These are phyloP conservation scores for Tricholoma flavovirens DNA, from an alignment of 768 basidiomycete species.

Conservation along the genomic window DNA sequence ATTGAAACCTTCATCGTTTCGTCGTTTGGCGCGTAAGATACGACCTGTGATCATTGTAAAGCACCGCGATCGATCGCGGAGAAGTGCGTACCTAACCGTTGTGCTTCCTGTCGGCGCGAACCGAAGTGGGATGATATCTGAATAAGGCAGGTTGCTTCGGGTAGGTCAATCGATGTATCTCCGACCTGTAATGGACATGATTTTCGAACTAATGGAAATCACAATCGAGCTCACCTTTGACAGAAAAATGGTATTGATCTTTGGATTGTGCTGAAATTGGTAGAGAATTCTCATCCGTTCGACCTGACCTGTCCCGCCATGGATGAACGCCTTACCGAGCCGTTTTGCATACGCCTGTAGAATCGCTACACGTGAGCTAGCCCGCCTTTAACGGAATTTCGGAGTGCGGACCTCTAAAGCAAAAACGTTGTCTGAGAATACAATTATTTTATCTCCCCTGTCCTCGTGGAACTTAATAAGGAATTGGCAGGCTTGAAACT, in stretches of 20 bases:
- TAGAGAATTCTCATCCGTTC: conserved; percentile 95
- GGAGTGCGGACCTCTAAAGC: conserved; percentile 73
- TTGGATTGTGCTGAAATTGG: conserved; percentile 91
- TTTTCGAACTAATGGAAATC: conserved; percentile 4
- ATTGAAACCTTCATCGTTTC: conserved; percentile 99
- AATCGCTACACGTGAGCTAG: conserved; percentile 2
- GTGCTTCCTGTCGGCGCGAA: conserved; percentile 95
- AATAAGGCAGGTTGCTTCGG: conserved; percentile 98
- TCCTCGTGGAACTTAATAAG: conserved; percentile 97
- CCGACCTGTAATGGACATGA: conserved; percentile 59
- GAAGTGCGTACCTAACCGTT: conserved; percentile 68
- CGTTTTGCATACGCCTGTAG: conserved; percentile 87
- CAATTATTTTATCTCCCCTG: conserved; percentile 97
- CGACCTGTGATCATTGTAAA: conserved; percentile 51
- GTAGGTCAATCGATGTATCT: conserved; percentile 97
- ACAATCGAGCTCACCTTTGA: conserved; percentile 64
- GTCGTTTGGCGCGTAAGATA: conserved; percentile 92
- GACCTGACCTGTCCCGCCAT: conserved; percentile 90
- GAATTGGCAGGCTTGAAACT: conserved; percentile 99
- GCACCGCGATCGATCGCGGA: neutral
- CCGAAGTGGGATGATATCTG: conserved; percentile 99
- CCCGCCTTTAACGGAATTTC: neutral
- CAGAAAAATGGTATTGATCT: conserved; percentile 96
- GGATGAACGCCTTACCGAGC: conserved; percentile 90
- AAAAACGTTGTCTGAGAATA: conserved; percentile 98